A percentile compares a stretch with the other conserved stretches of the same genome.
Evolutionary conservation across 2,329 filamentous ascomycete species (phyloP).

Genomic region (Sclerotinia glacialis): DNA sequence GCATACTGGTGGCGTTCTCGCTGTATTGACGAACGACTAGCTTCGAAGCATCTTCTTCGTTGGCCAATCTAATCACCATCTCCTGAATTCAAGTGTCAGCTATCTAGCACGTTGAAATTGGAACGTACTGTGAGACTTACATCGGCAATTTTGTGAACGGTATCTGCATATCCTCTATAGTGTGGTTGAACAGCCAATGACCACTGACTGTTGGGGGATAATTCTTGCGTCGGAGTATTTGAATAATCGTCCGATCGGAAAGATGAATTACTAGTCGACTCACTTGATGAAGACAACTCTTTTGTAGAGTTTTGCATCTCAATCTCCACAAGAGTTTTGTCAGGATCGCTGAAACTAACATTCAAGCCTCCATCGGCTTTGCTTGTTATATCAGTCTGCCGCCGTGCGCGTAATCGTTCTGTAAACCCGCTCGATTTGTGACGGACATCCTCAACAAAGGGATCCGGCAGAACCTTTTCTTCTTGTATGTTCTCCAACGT

Average conservation of each 20-base stretch:
- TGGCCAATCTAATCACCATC: slow-evolving; percentile 34
- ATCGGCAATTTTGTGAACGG: slow-evolving; percentile 36
- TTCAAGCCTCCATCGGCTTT: slow-evolving; percentile 9
- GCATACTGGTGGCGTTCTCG: slow-evolving; percentile 33
- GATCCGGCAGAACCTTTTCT: slow-evolving; percentile 30
- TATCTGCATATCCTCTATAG: slow-evolving; percentile 32
- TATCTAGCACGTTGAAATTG: background rate
- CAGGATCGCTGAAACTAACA: slow-evolving; percentile 17
- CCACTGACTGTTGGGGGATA: slow-evolving; percentile 28
- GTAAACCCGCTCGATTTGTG: slow-evolving; percentile 29
- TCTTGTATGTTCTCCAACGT: slow-evolving; percentile 30
- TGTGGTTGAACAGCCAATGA: slow-evolving; percentile 36
- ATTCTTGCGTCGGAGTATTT: slow-evolving; percentile 26
- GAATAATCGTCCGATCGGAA: slow-evolving; percentile 22
- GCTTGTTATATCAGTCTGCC: background rate
- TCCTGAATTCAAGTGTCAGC: slow-evolving; percentile 34
- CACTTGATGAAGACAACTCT: slow-evolving; percentile 15
- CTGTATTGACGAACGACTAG: slow-evolving; percentile 36
- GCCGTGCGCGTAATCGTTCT: slow-evolving; percentile 26
- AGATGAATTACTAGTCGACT: slow-evolving; percentile 1
- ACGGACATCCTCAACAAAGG: slow-evolving; percentile 29
- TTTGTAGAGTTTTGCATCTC: background rate
- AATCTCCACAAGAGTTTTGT: slow-evolving; percentile 29
- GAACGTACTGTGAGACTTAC: slow-evolving; percentile 28
- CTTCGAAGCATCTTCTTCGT: slow-evolving; percentile 36